Conservation (phyloP, 768 basidiomycete species). For the Ramaria rubella region DNA sequence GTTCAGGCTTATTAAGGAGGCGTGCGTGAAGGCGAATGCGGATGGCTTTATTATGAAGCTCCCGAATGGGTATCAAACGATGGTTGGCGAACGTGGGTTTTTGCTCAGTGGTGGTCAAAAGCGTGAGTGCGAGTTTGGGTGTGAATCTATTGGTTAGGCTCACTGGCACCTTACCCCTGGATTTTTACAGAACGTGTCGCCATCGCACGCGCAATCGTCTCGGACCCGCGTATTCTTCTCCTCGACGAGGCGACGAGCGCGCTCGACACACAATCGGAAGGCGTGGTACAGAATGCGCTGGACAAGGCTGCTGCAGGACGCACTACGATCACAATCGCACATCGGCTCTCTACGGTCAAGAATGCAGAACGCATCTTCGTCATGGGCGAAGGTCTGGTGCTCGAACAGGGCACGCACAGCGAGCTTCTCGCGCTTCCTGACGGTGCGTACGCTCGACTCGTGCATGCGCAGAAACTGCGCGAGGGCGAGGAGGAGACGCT, state of each 20-base stretch:
- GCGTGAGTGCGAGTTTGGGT: constrained; percentile 20
- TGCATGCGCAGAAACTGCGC: constrained; percentile 74
- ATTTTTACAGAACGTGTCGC: constrained; percentile 57
- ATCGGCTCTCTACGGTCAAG: constrained; percentile 78
- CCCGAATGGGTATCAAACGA: constrained; percentile 77
- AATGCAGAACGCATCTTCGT: constrained; percentile 80
- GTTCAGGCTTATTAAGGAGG: constrained; percentile 70
- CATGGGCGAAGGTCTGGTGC: constrained; percentile 79
- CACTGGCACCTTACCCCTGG: neutral
- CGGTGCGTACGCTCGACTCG: constrained; percentile 69
- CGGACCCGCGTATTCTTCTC: constrained; percentile 79
- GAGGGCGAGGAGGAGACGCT: constrained; percentile 33
- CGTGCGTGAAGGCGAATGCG: constrained; percentile 84
- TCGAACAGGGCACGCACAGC: constrained; percentile 76
- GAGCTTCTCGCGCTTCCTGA: constrained; percentile 52
- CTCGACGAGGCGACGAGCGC: constrained; percentile 87
- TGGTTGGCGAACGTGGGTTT: constrained; percentile 87
- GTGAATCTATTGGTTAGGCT: no score
- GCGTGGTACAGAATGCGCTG: constrained; percentile 83
- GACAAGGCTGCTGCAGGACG: constrained; percentile 79
- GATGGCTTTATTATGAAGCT: constrained; percentile 82
- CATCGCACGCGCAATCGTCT: constrained; percentile 85
- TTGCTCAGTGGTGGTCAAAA: constrained; percentile 82
- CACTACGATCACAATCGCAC: constrained; percentile 77
- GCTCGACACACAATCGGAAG: constrained; percentile 81